Evolutionary conservation across 1,284 basidiomycete species (phyloP), one percentile per base, ranked within the genome.

Genomic region (Malassezia globosa): DNA sequence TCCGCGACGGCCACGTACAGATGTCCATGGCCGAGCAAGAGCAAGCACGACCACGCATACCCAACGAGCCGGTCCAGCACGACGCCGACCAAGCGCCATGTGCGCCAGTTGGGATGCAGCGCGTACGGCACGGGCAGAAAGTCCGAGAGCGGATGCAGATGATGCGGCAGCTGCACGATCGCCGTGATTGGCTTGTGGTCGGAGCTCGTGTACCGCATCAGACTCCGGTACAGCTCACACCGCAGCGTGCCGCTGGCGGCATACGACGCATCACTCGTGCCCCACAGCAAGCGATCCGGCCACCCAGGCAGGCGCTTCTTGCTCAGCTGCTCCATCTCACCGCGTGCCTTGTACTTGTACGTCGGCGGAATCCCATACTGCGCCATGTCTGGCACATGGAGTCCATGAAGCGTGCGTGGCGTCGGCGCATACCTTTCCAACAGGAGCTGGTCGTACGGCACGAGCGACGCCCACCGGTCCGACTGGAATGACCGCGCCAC

Each of bases 261-360:
- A n/a, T n/a, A n/a, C n/a, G 78, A 77, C 61, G 83, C 76, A 27
- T 35, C 48, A 18, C 43, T 50, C 0, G 54, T 54, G 2, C 84
- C 78, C 70, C 88, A 94, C 59, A 97, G 75, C 39, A 97, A 81
- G 36, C 92, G 80, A 73, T 97, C 92, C 19, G 90, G 95, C 86
- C 89, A 97, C 18, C 89, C 83, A 0, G 92, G 92, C 5, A 78
- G 77, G 6, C 92, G 81, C 65, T 82, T 85, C 22, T 75, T 73
- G 68, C 81, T 86, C 42, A 54, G 62, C 72, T 87, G 89, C 53
- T 78, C 79, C 59, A 87, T 82, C 5, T 43, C 18, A 7, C n/a
- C 19, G 7, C n/a, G 14, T 5, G 63, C 52, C 41, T 56, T 59
- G 56, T 62, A 71, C 51, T 71, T 71, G 61, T 71, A 71, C 8